phyloP scores from a whole-genome alignment of 805 yeast species.

The Yarrowia hollandica region DNA sequence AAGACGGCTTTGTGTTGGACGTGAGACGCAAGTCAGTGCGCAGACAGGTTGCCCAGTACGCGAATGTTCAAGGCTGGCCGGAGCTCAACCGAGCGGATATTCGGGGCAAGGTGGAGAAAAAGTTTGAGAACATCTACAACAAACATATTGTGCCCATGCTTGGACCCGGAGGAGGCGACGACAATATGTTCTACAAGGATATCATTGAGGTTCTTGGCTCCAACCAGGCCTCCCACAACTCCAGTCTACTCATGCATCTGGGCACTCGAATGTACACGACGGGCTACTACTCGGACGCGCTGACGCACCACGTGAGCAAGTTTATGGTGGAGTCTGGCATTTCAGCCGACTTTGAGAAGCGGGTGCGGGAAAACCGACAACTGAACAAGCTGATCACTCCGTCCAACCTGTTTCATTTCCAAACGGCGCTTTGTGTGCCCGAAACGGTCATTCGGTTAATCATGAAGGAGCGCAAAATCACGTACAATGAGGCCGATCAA shows the following conservation, averaged over 20 bases:
- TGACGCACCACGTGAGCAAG: not conserved
- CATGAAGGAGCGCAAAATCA: not conserved
- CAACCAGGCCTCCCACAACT: not conserved
- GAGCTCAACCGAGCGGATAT: not conserved
- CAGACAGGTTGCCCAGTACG: conserved; percentile 4
- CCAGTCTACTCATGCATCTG: not conserved
- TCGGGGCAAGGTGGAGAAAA: not conserved
- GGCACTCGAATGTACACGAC: not conserved
- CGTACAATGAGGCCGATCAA: conserved; percentile 2
- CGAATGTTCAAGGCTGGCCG: not conserved
- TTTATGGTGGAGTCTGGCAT: not conserved
- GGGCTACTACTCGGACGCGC: not conserved
- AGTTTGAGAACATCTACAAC: not conserved
- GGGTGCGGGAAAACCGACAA: not conserved
- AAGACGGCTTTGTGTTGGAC: not conserved
- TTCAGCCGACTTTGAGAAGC: not conserved
- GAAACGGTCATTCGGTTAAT: conserved; percentile 8
- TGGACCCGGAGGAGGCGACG: not conserved
- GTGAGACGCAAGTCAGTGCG: not conserved
- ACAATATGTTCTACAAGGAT: not conserved
- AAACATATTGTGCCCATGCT: not conserved
- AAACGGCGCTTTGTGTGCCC: conserved; percentile 3
- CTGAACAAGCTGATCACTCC: not conserved
- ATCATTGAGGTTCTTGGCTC: too few species aligned
- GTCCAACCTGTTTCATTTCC: not conserved